Base-by-base conservation (phyloP, 345 rosid genomes). In the Pistacia vera region DNA sequence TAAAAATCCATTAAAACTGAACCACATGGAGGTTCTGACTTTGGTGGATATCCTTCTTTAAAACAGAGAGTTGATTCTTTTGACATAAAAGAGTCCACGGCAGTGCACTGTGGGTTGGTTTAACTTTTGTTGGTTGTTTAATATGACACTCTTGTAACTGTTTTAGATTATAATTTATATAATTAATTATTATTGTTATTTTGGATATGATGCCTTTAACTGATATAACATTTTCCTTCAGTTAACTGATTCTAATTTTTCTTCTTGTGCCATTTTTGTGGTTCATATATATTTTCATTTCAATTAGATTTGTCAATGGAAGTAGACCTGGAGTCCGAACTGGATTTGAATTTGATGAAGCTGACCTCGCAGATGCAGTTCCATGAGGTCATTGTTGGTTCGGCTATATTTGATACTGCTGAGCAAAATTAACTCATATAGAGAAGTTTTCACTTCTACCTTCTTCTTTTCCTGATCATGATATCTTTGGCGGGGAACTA, bases 21-120 rank as follows among this genome's bases (percentile, higher is more conserved):
- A 83, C 81, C 83, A 49, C 87, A 86, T 71, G 97, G 93, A 78
- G 97, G 95, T 76, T 95, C 97, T 62, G 90, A 87, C 8, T 95
- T 93, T 79, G 93, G 97, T 77, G 98, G 98, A 44, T 95, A 90
- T 80, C 97, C 97, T 79, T 86, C 97, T 81, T 81, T 95, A 60
- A 81, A 79, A 51, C 91, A 90, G 44, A 87, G 97, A 76, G 85
- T 63, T 46, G 88, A 89, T 69, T 89, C 97, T 33, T 94, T 81
- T 77, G 90, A 90, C 72, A 82, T 92, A 60, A 85, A 77, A 81
- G 92, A 91, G 80, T 89, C 97, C 51, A 94, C 92, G 98, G 79
- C 71, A 54, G 85, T 95, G 85, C 95, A 92, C 79, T 95, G 98
- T 74, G 97, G 98, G 98, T 91, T 79, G 70, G 89, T 80, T 71